Evolutionary conservation across 306 rosid genomes (phyloP).

Genomic region (Echinosophora koreensis): DNA sequence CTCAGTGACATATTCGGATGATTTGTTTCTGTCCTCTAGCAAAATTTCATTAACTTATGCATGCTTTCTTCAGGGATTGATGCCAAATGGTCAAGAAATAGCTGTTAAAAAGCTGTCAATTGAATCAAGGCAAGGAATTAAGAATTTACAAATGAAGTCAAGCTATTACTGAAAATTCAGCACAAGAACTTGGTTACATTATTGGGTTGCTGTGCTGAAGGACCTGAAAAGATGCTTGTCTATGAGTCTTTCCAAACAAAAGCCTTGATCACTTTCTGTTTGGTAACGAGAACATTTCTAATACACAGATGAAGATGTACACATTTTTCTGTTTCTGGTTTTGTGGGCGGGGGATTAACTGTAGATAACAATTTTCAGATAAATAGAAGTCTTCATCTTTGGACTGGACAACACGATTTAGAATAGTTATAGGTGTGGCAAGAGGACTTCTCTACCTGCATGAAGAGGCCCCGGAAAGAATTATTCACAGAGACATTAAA

Average conservation of each 20-base stretch:
- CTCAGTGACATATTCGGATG: no score
- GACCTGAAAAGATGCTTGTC: conserved; percentile 95
- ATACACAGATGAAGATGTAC: background rate
- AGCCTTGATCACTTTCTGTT: conserved; percentile 87
- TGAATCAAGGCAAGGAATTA: conserved; percentile 81
- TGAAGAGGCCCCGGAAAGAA: conserved; percentile 86
- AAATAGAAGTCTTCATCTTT: conserved; percentile 62
- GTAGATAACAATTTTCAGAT: conserved; percentile 58
- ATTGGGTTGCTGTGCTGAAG: conserved; percentile 88
- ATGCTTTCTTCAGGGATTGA: conserved; percentile 67
- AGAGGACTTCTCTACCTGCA: conserved; percentile 89
- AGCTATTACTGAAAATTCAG: conserved; percentile 76
- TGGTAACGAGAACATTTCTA: conserved; percentile 50
- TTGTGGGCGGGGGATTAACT: conserved; percentile 34
- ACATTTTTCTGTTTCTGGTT: background rate
- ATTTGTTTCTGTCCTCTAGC: conserved; percentile 6
- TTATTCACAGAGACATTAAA: conserved; percentile 91
- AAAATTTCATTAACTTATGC: conserved; percentile 29
- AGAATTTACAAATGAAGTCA: conserved; percentile 89
- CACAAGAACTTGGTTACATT: conserved; percentile 82
- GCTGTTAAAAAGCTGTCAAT: conserved; percentile 87
- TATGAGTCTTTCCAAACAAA: conserved; percentile 86
- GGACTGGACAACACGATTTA: conserved; percentile 75
- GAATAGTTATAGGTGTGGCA: conserved; percentile 71
- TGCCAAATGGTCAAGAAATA: conserved; percentile 91